Evolutionary conservation across 164 flowering plant genomes (phyloP), one percentile per base, ranked within the genome.

Genomic region (Pachysandra terminalis): DNA sequence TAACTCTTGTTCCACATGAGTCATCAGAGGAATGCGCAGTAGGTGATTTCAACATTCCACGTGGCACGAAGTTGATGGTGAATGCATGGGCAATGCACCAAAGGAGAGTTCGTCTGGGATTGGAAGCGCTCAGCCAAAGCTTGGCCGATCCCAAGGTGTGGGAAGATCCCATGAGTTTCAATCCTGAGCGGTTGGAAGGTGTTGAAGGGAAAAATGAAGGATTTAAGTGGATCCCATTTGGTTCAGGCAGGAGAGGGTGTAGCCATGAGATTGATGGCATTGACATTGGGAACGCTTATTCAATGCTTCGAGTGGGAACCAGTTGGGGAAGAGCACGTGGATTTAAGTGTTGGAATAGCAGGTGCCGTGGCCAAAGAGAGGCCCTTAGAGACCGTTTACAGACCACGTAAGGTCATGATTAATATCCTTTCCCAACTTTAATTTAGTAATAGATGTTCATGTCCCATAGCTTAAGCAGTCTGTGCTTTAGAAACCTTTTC

Each of bases 231-330:
- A 54, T 65, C 16, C 68, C 68, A 35, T 65, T 65, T 65, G 68
- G 68, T 10, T 10, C 35, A n/a, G 68, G 68, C 19, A 65, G 68
- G 37, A 53, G 67, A 8, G 49, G 59, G 7, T 53, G 58, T 65
- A 17, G 68, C 35, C 45, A 32, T 28, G 68, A 15, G 68, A 24
- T 12, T 28, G 55, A 57, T 55, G n/a, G 61, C 37, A 0, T 54
- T 61, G 66, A 56, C n/a, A 0, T 32, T 69, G 55, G 72, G 72
- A 0, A 28, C 60, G 19, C n/a, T 69, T 12, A 62, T 69, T 54
- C 72, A 69, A 41, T 62, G 61, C 41, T 69, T 69, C 19, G 72
- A 69, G 21, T 69, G 72, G 72, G 55, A 69, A 17, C 53, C 66
- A 13, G 40, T 62, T 32, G 66, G 66, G 37, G 55, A 40, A 23